Base-by-base conservation (phyloP, 805 yeast genomes). In the Ogataea trehaloabstinens region DNA sequence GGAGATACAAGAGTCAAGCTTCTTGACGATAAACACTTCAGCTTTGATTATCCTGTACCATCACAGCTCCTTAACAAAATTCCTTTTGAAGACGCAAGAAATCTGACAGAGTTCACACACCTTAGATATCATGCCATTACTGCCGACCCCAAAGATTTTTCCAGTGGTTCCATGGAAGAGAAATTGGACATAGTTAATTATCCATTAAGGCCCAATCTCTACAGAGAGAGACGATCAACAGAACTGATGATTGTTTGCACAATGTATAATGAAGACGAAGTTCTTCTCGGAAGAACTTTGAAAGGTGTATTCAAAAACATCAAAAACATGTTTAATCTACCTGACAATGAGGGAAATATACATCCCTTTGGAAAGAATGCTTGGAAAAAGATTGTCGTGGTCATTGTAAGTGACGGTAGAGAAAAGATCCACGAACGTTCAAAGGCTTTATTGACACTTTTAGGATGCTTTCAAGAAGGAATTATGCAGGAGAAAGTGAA, bases 121-220 rank as follows among this genome's bases (percentile, higher is more conserved):
- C 76, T 91, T 82, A 75, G 98, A 57, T 91, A 91, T 62, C 86
- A 91, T 44, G 97, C 96, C 1, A 88, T 85, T 8, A 91, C 98
- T 1, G 83, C 95, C 56, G 96, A 91, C 45, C 97, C 97, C 0
- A 73, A 78, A 20, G 79, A 82, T 46, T 85, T 83, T 56, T 67
- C 64, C 16, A 51, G 56, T 4, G 75, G 74, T 44, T 75, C 78
- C 51, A 85, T 82, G 62, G 78, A 78, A 16, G 34, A 44, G 15
- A 42, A 38, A 17, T 39, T 40, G 11, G 53, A 55, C 40, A 53
- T 60, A 27, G 56, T 53, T 19, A 53, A 56, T 22, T 59, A 60
- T 37, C 65, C 66, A 2, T 68, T 90, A 28, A 76, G 99, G 54
- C 97, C 86, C 53, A 76, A 79, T 30, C 74, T 86, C 48, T 91